These are phyloP conservation scores for Globisporangium yorkense DNA, from an alignment of 352 stramenopile species.

Conservation along the genomic window DNA sequence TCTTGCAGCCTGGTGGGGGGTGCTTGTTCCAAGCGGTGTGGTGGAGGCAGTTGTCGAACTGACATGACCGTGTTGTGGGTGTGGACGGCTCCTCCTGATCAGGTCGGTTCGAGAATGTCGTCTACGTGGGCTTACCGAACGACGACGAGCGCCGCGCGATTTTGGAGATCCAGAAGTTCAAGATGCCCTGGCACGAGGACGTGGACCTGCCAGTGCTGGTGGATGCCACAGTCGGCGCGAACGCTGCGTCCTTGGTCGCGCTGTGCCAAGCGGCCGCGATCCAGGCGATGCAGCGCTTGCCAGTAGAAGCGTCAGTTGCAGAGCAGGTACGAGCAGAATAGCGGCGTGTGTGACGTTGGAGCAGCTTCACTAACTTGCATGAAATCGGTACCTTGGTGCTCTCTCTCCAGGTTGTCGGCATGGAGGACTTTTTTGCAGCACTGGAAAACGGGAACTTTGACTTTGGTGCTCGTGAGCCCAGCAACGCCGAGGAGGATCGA, in stretches of 20 bases:
- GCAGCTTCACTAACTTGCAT: neutral
- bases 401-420: slow-evolving; percentile 23
- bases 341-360: neutral
- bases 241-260: slow-evolving; percentile 67
- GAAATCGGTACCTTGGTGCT: neutral
- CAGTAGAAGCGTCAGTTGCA: slow-evolving; percentile 11
- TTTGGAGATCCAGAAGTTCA: slow-evolving; percentile 47
- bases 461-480: slow-evolving; percentile 18
- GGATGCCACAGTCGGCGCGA: slow-evolving; percentile 49
- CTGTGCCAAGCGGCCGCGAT: slow-evolving; percentile 70
- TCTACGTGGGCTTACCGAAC: slow-evolving; percentile 65
- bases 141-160: slow-evolving; percentile 51
- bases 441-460: slow-evolving; percentile 35
- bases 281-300: slow-evolving; percentile 57
- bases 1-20: slow-evolving; percentile 64
- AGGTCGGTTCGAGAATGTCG: slow-evolving; percentile 82
- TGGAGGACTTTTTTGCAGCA: slow-evolving; percentile 37
- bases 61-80: neutral
- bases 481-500: neutral
- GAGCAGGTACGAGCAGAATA: slow-evolving; percentile 17
- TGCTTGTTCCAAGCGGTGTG: neutral
- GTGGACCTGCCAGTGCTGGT: slow-evolving; percentile 47
- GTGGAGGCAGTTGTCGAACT: neutral
- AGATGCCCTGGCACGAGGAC: slow-evolving; percentile 66
- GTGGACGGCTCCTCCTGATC: neutral